Evolutionary conservation across 2,329 filamentous ascomycete genomes (phyloP).

Genomic region (Xylaria hypoxylon): DNA sequence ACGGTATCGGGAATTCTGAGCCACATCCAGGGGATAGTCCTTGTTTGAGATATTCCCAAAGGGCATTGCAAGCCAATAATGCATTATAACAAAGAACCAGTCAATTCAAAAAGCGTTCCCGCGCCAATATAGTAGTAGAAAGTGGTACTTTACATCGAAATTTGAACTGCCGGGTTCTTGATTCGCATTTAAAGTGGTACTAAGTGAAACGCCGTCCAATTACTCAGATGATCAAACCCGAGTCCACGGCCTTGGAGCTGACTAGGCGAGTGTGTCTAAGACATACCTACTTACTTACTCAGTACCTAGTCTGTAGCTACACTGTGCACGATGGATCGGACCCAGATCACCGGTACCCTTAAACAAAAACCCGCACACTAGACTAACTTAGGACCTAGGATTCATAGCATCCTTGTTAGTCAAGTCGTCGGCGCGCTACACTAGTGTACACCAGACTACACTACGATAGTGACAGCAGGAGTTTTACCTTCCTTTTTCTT

Average conservation of each 20-base stretch:
- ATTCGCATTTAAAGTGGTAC: not conserved
- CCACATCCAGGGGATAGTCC: not conserved
- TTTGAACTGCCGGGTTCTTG: not conserved
- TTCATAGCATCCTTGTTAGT: not conserved
- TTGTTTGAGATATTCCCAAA: not conserved
- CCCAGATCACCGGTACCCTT: not conserved
- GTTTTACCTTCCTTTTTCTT: not conserved
- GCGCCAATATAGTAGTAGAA: not conserved
- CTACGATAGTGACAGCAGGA: not conserved
- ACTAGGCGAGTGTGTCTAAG: conserved; percentile 2
- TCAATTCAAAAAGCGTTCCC: not conserved
- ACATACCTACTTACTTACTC: not conserved
- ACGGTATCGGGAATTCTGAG: conserved; percentile 44
- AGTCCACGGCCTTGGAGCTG: not conserved
- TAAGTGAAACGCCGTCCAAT: not conserved
- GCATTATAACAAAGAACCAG: not conserved
- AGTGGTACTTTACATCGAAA: not conserved
- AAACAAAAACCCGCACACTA: not conserved
- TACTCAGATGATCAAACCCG: not conserved
- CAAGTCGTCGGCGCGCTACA: not conserved
- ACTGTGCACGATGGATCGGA: not conserved
- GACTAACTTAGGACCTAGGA: not conserved
- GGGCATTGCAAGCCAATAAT: not conserved
- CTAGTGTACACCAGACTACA: not conserved
- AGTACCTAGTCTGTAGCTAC: not conserved